Percentiles rank a stretch among this genome's conserved stretches.
Conservation (phyloP, 345 rosid species). For the Eucalyptus rudis region DNA sequence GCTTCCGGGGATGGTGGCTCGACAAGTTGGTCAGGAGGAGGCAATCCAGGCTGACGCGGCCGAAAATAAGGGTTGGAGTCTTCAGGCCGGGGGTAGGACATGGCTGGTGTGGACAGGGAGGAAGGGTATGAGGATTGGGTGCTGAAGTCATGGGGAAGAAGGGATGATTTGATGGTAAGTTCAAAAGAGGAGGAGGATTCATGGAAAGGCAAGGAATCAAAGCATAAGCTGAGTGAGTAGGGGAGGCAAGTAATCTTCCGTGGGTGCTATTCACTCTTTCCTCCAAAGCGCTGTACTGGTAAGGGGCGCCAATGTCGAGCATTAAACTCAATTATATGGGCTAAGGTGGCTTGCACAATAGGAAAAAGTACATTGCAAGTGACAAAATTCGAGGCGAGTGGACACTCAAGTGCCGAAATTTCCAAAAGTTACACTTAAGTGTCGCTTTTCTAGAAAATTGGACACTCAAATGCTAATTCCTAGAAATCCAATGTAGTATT, state of each 20-base stretch:
- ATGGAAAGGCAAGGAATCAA: neutral
- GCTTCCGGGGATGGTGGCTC: neutral
- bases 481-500: too few relatives aligned
- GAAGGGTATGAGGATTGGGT: neutral
- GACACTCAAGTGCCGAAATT: rapidly evolving
- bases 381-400: too few relatives aligned
- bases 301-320: neutral
- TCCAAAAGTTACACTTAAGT: too few relatives aligned
- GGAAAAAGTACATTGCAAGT: too few relatives aligned
- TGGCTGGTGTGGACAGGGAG: neutral
- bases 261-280: neutral
- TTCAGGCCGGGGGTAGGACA: neutral
- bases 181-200: constrained; percentile 16
- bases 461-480: too few relatives aligned
- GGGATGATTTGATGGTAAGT: neutral
- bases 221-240: neutral
- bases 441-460: too few relatives aligned
- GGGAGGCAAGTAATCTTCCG: neutral
- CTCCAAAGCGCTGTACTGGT: neutral
- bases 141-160: neutral
- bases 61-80: constrained; percentile 62
- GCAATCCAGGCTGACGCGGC: neutral
- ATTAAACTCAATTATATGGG: neutral
- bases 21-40: neutral
- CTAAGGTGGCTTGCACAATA: neutral